A percentile compares a stretch with the other conserved stretches of the same genome.
These are phyloP conservation scores for Nothophoma quercina DNA, from an alignment of 2,329 filamentous ascomycete genomes.

Conservation along the genomic window DNA sequence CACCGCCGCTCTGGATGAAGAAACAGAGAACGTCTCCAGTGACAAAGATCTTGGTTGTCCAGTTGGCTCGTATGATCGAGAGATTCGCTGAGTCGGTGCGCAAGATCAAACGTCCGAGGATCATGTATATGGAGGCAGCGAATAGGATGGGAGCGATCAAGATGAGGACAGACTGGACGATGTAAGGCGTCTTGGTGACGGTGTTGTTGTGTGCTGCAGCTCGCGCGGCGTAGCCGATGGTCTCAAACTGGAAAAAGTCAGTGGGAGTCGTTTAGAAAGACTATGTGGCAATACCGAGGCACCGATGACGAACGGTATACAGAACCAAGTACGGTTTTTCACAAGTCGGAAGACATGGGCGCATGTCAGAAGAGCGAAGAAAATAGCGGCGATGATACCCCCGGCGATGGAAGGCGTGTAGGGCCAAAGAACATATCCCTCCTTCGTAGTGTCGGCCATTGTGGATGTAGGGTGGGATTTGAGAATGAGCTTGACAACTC, in stretches of 20 bases:
- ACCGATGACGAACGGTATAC: slow-evolving; percentile 58
- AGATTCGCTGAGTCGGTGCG: slow-evolving; percentile 53
- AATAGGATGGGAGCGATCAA: slow-evolving; percentile 56
- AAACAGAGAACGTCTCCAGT: slow-evolving; percentile 63
- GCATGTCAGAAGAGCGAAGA: slow-evolving; percentile 56
- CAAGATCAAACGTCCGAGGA: slow-evolving; percentile 52
- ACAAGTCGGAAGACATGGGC: slow-evolving; percentile 55
- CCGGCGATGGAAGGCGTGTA: slow-evolving; percentile 58
- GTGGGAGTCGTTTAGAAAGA: neutral
- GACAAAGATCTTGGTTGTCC: slow-evolving; percentile 65
- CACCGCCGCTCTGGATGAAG: slow-evolving; percentile 58
- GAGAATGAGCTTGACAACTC: neutral
- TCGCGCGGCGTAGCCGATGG: slow-evolving; percentile 48
- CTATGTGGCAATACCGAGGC: slow-evolving; percentile 55
- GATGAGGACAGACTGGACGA: slow-evolving; percentile 51
- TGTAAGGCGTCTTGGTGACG: slow-evolving; percentile 44
- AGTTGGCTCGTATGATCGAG: slow-evolving; percentile 53
- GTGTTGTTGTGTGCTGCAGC: slow-evolving; percentile 42
- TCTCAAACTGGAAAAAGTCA: slow-evolving; percentile 42
- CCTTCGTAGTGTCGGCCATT: slow-evolving; percentile 29
- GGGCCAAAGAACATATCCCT: slow-evolving; percentile 41
- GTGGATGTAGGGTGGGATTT: too few species aligned
- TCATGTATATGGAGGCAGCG: slow-evolving; percentile 59
- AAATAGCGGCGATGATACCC: slow-evolving; percentile 56
- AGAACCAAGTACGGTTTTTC: slow-evolving; percentile 59